Evolutionary conservation across 2,329 filamentous ascomycete genomes (phyloP).

Genomic region (Nannizzia gypsea): DNA sequence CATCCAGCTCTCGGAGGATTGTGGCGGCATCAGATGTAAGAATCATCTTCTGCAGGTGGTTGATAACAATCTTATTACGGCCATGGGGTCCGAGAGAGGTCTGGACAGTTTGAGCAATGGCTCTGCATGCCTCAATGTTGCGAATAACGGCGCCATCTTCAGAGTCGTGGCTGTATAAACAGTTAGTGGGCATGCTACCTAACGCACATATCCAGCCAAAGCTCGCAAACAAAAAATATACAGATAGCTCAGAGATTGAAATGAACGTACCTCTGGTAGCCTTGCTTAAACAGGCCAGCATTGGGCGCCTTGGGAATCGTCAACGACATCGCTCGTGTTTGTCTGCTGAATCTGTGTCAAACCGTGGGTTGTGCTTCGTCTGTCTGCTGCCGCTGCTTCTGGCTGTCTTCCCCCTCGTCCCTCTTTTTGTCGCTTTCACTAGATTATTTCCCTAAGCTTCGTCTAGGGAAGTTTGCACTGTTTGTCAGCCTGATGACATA

Average conservation of each 20-base stretch:
- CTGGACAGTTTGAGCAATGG: constrained; percentile 91
- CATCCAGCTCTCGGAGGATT: constrained; percentile 92
- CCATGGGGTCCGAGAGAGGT: constrained; percentile 95
- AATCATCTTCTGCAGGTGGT: constrained; percentile 99
- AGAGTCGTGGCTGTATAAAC: constrained; percentile 67
- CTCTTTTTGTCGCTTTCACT: too few species aligned
- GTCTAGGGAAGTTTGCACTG: constrained; percentile 11
- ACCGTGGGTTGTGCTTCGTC: neutral
- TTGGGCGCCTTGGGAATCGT: constrained; percentile 92
- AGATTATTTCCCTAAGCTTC: neutral
- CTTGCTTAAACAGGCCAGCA: constrained; percentile 83
- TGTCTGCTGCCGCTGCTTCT: too few species aligned
- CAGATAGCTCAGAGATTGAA: constrained; percentile 11
- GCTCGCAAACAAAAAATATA: constrained; percentile 9
- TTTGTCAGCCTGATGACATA: constrained; percentile 11
- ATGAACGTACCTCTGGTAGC: constrained; percentile 74
- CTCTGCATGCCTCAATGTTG: constrained; percentile 96
- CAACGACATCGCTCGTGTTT: constrained; percentile 62
- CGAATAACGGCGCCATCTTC: constrained; percentile 98
- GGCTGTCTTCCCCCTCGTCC: neutral
- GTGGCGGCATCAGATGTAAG: constrained; percentile 95
- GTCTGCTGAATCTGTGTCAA: neutral
- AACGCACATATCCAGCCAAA: constrained; percentile 4
- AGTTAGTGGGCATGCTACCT: neutral
- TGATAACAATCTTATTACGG: constrained; percentile 99